A percentile compares a stretch with the other conserved stretches of the same genome.
These are phyloP conservation scores for Penicillium odoratum DNA, from an alignment of 495 filamentous ascomycete species.

Conservation along the genomic window DNA sequence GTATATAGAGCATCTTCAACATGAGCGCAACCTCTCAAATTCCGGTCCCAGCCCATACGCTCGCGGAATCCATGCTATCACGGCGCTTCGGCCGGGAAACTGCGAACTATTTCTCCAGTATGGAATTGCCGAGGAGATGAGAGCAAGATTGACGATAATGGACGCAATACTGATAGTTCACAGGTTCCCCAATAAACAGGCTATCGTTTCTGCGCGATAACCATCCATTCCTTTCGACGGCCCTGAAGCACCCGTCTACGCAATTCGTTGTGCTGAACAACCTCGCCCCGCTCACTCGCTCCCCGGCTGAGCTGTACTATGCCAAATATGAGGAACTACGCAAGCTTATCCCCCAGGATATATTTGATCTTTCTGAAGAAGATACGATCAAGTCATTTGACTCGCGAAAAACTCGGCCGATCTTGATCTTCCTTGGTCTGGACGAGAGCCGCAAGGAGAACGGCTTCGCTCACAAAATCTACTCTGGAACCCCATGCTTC, in stretches of 20 bases:
- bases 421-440: conserved; percentile 83
- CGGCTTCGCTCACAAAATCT: conserved; percentile 56
- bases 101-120: conserved; percentile 92
- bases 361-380: conserved; percentile 71
- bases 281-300: conserved; percentile 71
- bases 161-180: conserved; percentile 12
- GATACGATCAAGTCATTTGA: conserved; percentile 72
- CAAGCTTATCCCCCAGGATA: conserved; percentile 66
- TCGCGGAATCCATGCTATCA: conserved; percentile 80
- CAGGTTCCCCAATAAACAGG: conserved; percentile 71
- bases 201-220: conserved; percentile 85
- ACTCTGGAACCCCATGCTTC: conserved; percentile 79
- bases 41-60: conserved; percentile 58
- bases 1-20: conserved; percentile 14
- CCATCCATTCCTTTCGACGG: conserved; percentile 73
- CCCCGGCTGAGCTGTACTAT: conserved; percentile 56
- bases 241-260: conserved; percentile 68
- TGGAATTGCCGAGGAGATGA: conserved; percentile 9
- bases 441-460: conserved; percentile 63
- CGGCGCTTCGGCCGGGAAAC: conserved; percentile 88
- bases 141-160: background rate
- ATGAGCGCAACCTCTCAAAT: conserved; percentile 39
- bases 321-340: conserved; percentile 62
- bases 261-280: conserved; percentile 77
- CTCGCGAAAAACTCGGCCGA: conserved; percentile 63